These are phyloP conservation scores for Curvularia verruculosa DNA, from an alignment of 2,329 filamentous ascomycete species.

Conservation along the genomic window DNA sequence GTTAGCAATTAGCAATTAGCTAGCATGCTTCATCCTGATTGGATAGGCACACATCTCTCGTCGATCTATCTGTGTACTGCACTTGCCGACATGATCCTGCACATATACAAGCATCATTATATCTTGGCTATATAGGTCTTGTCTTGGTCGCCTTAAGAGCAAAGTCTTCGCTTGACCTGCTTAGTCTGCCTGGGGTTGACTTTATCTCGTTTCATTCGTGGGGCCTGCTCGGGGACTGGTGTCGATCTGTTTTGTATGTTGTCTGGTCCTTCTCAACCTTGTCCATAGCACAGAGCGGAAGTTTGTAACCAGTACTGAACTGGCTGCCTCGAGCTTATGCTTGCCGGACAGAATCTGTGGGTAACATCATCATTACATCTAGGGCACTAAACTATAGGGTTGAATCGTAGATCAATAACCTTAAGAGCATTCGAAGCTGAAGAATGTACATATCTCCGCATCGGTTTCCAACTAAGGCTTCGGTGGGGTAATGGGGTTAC, in stretches of 20 bases:
- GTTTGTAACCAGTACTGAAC: too few species aligned
- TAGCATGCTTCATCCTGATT: conserved; percentile 20
- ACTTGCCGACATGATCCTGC: conserved; percentile 2
- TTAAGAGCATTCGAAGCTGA: not conserved
- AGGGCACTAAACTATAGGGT: not conserved
- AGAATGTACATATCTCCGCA: not conserved
- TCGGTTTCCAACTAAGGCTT: not conserved
- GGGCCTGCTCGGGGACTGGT: conserved; percentile 56
- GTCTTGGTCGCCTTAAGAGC: conserved; percentile 18
- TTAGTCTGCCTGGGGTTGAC: conserved; percentile 53
- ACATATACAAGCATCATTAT: conserved; percentile 45
- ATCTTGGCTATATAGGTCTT: conserved; percentile 56
- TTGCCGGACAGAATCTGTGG: not conserved
- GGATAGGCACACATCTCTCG: conserved; percentile 3
- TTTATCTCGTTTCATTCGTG: conserved; percentile 51
- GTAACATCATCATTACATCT: not conserved
- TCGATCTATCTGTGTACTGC: not conserved
- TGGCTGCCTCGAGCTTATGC: conserved; percentile 27
- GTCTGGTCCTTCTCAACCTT: too few species aligned
- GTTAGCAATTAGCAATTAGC: conserved; percentile 19
- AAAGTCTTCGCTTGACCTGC: not conserved
- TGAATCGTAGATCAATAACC: not conserved
- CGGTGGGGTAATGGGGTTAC: not conserved
- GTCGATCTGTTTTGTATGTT: conserved; percentile 14
- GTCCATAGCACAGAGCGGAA: too few species aligned